phyloP scores from a whole-genome alignment of 2,329 filamentous ascomycete genomes.

The Penicillium sp. region DNA sequence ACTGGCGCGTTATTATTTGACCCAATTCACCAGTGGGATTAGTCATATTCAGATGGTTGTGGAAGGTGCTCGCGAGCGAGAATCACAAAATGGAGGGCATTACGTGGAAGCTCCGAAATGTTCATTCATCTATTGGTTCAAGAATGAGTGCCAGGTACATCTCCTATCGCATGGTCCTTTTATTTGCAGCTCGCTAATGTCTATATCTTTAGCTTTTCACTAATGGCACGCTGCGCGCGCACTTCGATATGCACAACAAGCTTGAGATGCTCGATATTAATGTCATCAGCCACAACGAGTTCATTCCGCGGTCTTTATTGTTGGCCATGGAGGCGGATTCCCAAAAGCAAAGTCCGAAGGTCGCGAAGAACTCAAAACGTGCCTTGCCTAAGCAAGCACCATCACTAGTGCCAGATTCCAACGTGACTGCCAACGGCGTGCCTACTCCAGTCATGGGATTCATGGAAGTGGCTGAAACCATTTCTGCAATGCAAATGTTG shows the following conservation, averaged over 20 bases:
- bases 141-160: constrained; percentile 69
- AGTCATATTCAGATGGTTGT: constrained; percentile 77
- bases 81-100: constrained; percentile 55
- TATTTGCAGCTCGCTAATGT: not conserved
- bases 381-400: constrained; percentile 42
- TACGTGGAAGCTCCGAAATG: constrained; percentile 68
- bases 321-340: constrained; percentile 44
- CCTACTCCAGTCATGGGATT: constrained; percentile 51
- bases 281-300: constrained; percentile 70
- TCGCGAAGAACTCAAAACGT: constrained; percentile 49
- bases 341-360: constrained; percentile 51
- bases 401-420: constrained; percentile 38
- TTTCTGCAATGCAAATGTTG: constrained; percentile 55
- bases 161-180: constrained; percentile 13
- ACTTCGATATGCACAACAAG: constrained; percentile 69
- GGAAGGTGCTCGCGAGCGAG: constrained; percentile 55
- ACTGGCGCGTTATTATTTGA: constrained; percentile 79
- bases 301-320: constrained; percentile 59
- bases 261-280: constrained; percentile 79
- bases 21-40: constrained; percentile 78
- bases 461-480: constrained; percentile 58
- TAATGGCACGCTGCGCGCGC: constrained; percentile 65
- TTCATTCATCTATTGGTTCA: constrained; percentile 82
- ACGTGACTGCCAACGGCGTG: constrained; percentile 46
- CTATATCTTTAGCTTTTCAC: constrained; percentile 55